Conservation (phyloP, 192 early-diverging fungal species). For the Irineochytrium annulatum region DNA sequence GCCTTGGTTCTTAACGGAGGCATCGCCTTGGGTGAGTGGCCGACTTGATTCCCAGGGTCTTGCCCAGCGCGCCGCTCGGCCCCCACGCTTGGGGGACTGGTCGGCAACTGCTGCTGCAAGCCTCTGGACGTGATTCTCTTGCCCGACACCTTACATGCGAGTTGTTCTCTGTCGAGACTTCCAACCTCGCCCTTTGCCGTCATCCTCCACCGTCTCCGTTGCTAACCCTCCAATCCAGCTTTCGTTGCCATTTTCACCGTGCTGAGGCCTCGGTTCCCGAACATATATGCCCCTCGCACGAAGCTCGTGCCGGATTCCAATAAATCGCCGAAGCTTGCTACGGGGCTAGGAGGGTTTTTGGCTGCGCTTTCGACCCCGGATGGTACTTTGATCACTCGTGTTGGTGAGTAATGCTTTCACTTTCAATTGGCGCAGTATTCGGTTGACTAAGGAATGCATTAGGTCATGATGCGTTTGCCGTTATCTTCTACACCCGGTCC, state of each 20-base stretch:
- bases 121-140: too few species aligned
- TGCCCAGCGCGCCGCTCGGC: too few species aligned
- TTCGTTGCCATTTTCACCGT: conserved; percentile 62
- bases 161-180: too few species aligned
- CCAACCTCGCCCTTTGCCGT: too few species aligned
- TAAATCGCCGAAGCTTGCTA: conserved; percentile 1
- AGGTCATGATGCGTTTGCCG: conserved; percentile 79
- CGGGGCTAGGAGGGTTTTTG: conserved; percentile 10
- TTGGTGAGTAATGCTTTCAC: not conserved
- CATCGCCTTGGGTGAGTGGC: too few species aligned
- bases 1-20: too few species aligned
- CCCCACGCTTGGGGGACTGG: too few species aligned
- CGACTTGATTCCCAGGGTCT: too few species aligned
- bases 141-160: too few species aligned
- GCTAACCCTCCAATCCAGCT: too few species aligned
- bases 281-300: conserved; percentile 70
- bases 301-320: conserved; percentile 44
- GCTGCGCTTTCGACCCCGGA: conserved; percentile 1
- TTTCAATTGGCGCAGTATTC: not conserved
- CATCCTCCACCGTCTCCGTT: too few species aligned
- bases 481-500: conserved; percentile 66
- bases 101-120: too few species aligned
- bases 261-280: conserved; percentile 56
- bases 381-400: not conserved
- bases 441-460: conserved; percentile 42